A percentile compares a stretch with the other conserved stretches of the same genome.
These are phyloP conservation scores for Thalassiosira exigua DNA, from an alignment of 352 stramenopile species.

Conservation along the genomic window DNA sequence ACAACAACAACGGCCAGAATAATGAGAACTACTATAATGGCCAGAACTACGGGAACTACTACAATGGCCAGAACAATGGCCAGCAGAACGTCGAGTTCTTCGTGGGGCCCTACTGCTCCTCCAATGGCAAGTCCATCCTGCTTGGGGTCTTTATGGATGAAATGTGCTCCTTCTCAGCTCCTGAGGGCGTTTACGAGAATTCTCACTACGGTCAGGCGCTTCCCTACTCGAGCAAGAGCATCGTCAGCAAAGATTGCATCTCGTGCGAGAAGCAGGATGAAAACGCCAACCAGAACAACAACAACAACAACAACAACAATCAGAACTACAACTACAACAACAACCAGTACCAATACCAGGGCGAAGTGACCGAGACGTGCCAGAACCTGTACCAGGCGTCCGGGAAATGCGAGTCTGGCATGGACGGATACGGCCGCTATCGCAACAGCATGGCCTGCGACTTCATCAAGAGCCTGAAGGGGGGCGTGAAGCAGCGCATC, in stretches of 20 bases:
- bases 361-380: constrained; percentile 43
- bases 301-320: constrained; percentile 38
- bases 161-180: constrained; percentile 61
- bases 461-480: constrained; percentile 48
- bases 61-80: neutral
- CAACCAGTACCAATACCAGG: constrained; percentile 26
- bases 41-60: constrained; percentile 41
- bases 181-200: constrained; percentile 61
- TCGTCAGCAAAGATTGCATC: constrained; percentile 56
- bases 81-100: constrained; percentile 60
- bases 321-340: constrained; percentile 37
- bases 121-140: constrained; percentile 58
- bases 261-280: constrained; percentile 51
- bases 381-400: constrained; percentile 41
- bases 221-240: constrained; percentile 44
- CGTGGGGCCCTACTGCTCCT: constrained; percentile 67
- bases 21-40: constrained; percentile 46
- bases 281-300: constrained; percentile 42
- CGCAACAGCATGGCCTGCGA: constrained; percentile 43
- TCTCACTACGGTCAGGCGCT: constrained; percentile 57
- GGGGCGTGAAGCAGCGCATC: constrained; percentile 15
- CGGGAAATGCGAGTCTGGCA: constrained; percentile 52
- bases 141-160: constrained; percentile 71
- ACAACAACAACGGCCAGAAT: constrained; percentile 63
- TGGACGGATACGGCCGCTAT: constrained; percentile 30